Evolutionary conservation across 805 yeast species (phyloP).

Genomic region (Jamesozyma rosinii): DNA sequence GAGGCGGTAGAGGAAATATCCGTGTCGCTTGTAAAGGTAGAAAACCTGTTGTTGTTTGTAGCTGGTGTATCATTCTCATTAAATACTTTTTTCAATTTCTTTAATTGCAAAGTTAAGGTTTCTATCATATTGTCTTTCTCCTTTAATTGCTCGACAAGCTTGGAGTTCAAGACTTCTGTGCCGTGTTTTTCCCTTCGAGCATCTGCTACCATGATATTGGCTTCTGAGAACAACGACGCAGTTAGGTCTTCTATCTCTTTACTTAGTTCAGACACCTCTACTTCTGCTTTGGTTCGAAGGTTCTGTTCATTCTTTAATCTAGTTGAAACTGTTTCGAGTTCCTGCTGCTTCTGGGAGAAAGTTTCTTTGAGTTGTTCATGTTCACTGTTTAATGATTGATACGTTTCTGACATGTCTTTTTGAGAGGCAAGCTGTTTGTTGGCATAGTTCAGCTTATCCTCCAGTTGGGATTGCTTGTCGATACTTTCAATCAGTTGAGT

Average conservation of each 20-base stretch:
- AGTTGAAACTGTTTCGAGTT: conserved; percentile 29
- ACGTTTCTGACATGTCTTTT: conserved; percentile 17
- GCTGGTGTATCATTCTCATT: conserved; percentile 37
- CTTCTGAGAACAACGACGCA: conserved; percentile 71
- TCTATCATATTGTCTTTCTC: conserved; percentile 66
- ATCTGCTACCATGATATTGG: conserved; percentile 73
- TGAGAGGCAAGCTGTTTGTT: conserved; percentile 25
- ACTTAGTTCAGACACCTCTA: conserved; percentile 50
- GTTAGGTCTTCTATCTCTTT: conserved; percentile 74
- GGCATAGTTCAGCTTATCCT: conserved; percentile 40
- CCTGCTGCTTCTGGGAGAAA: conserved; percentile 11
- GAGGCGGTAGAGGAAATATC: conserved; percentile 16
- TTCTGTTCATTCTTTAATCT: conserved; percentile 26
- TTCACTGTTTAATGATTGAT: conserved; percentile 29
- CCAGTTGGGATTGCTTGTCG: conserved; percentile 47
- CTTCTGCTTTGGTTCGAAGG: conserved; percentile 43
- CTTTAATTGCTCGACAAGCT: conserved; percentile 41
- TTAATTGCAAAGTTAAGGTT: conserved; percentile 56
- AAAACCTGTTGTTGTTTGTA: conserved; percentile 8
- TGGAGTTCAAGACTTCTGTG: conserved; percentile 49
- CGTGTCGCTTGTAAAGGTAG: conserved; percentile 7
- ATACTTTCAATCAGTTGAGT: conserved; percentile 54
- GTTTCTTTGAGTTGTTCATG: conserved; percentile 29
- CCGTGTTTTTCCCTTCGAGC: conserved; percentile 63
- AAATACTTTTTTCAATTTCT: conserved; percentile 52